These are phyloP conservation scores for Umbilicus rupestris DNA, from an alignment of 164 flowering plant species.

Conservation along the genomic window DNA sequence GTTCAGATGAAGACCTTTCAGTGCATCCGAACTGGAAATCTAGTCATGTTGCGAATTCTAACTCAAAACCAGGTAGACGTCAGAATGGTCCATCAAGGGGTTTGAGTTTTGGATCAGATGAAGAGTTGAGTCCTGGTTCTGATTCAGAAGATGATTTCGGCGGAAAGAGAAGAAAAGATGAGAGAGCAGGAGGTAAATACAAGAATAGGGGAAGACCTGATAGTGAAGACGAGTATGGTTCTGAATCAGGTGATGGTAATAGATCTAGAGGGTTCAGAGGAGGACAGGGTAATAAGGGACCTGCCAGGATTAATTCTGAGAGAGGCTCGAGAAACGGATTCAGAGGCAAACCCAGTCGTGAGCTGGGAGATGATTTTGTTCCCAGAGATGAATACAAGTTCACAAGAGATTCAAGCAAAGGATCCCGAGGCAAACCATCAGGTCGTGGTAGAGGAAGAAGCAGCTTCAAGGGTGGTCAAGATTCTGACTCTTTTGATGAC, in stretches of 20 bases:
- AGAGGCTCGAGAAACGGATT: constrained; percentile 8
- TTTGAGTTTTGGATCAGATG: constrained; percentile 44
- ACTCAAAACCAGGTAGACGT: constrained; percentile 26
- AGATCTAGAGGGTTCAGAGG: constrained; percentile 19
- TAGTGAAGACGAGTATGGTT: constrained; percentile 14
- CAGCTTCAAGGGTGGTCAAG: constrained; percentile 8
- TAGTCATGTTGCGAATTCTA: constrained; percentile 49
- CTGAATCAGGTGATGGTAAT: constrained; percentile 18
- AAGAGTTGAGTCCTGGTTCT: constrained; percentile 33
- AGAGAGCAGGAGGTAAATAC: not conserved
- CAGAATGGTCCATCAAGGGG: constrained; percentile 28
- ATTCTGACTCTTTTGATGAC: constrained; percentile 5
- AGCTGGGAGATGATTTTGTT: not conserved
- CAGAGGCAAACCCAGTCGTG: not conserved
- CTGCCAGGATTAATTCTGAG: constrained; percentile 30
- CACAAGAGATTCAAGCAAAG: constrained; percentile 3
- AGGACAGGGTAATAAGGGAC: constrained; percentile 25
- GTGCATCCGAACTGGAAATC: constrained; percentile 54
- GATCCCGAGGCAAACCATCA: constrained; percentile 19
- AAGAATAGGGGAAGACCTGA: not conserved
- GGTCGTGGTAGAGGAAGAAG: constrained; percentile 21
- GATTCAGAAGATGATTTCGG: constrained; percentile 31
- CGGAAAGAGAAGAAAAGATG: not conserved
- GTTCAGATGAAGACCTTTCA: constrained; percentile 55
- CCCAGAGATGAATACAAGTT: constrained; percentile 4